Evolutionary conservation across 2,329 filamentous ascomycete genomes (phyloP).

Genomic region (Monosporascus sp.): DNA sequence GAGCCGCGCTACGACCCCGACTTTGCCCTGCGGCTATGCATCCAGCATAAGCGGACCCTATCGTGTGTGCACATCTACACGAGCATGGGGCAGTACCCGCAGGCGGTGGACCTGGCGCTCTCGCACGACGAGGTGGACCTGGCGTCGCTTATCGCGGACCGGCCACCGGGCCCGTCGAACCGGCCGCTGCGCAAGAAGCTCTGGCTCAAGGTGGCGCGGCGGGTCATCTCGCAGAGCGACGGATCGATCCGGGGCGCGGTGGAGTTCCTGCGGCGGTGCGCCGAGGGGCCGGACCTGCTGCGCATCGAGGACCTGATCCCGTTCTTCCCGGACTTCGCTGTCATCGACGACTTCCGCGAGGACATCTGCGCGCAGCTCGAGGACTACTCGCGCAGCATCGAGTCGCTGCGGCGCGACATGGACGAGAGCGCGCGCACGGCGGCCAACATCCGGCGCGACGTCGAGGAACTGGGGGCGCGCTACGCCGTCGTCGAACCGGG

Average conservation of each 20-base stretch:
- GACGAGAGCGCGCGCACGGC: constrained; percentile 88
- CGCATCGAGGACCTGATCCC: constrained; percentile 96
- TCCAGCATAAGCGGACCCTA: constrained; percentile 87
- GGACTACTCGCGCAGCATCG: constrained; percentile 88
- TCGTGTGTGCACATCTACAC: constrained; percentile 97
- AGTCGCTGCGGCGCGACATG: constrained; percentile 86
- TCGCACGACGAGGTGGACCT: constrained; percentile 87
- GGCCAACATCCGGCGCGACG: constrained; percentile 84
- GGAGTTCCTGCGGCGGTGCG: constrained; percentile 82
- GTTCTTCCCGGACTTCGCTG: constrained; percentile 97
- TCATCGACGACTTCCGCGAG: constrained; percentile 98
- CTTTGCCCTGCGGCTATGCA: constrained; percentile 92
- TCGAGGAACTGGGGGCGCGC: constrained; percentile 75
- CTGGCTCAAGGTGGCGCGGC: constrained; percentile 92
- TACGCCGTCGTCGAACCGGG: constrained; percentile 97
- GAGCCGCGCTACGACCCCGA: constrained; percentile 89
- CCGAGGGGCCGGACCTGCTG: constrained; percentile 57
- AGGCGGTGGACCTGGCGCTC: constrained; percentile 88
- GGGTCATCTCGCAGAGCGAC: constrained; percentile 80
- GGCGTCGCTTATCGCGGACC: constrained; percentile 82
- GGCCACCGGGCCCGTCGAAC: constrained; percentile 62
- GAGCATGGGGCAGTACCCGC: constrained; percentile 89
- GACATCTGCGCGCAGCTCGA: constrained; percentile 94
- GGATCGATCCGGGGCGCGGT: constrained; percentile 85
- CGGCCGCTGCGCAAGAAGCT: constrained; percentile 82